Percentiles rank a stretch among this genome's conserved stretches.
Conservation (phyloP, 495 filamentous ascomycete genomes). For the Penicillium robsamsonii region DNA sequence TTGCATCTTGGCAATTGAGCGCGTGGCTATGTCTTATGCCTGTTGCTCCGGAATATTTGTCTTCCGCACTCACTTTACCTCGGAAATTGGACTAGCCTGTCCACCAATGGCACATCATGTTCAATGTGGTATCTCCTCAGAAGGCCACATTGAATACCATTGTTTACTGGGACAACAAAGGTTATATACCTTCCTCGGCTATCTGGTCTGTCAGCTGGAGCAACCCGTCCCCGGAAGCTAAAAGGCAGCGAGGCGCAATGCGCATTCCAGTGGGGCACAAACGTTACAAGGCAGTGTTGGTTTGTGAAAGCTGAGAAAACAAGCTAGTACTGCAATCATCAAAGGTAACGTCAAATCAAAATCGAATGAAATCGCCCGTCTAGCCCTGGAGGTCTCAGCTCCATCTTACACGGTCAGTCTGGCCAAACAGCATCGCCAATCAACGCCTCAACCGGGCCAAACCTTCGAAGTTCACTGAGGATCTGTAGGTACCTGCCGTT, state of each 20-base stretch:
- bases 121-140: not conserved
- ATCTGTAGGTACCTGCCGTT: not conserved
- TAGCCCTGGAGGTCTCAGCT: slow-evolving; percentile 9
- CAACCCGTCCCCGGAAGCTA: not conserved
- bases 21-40: not conserved
- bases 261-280: slow-evolving; percentile 50
- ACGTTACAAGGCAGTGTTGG: not conserved
- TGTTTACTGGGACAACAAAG: not conserved
- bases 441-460: slow-evolving; percentile 9
- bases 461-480: not conserved
- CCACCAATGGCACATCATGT: not conserved
- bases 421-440: slow-evolving; percentile 17
- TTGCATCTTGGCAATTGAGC: not conserved
- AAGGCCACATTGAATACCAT: not conserved
- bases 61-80: not conserved
- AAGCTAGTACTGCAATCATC: not conserved
- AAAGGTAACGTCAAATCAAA: slow-evolving; percentile 7
- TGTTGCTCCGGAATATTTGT: not conserved
- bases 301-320: slow-evolving; percentile 4
- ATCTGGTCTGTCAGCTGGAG: slow-evolving; percentile 3
- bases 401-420: slow-evolving; percentile 8
- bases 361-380: not conserved
- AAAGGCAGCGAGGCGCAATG: slow-evolving; percentile 53
- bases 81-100: not conserved
- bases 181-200: not conserved